Conservation (phyloP, 108 stramenopile genomes). For the Stephanodiscus triporus region DNA sequence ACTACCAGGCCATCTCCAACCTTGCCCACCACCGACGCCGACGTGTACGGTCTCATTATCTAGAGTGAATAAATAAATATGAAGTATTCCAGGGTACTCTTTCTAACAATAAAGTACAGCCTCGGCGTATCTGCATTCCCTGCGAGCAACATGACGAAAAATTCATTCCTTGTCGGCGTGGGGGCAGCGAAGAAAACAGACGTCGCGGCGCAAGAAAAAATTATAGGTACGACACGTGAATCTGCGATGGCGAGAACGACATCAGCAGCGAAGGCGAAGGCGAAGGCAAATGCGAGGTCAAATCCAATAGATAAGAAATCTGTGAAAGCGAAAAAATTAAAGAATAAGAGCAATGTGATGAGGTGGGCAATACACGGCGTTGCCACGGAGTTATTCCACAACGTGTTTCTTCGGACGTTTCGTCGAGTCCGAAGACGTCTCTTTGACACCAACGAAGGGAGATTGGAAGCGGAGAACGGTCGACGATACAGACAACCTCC, state of each 20-base stretch:
- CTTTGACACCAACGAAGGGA: not conserved
- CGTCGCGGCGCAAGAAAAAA: not conserved
- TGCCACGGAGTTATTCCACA: slow-evolving; percentile 33
- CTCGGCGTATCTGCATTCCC: slow-evolving; percentile 1
- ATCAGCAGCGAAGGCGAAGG: not conserved
- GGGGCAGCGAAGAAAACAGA: slow-evolving; percentile 13
- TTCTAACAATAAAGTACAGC: not conserved
- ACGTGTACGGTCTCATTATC: too few species aligned
- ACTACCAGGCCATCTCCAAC: too few species aligned
- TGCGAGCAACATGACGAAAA: not conserved
- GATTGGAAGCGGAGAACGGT: slow-evolving; percentile 8
- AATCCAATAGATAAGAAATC: too few species aligned
- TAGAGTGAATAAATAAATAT: too few species aligned
- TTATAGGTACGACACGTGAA: not conserved
- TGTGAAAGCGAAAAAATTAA: not conserved
- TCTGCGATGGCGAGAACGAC: slow-evolving; percentile 8
- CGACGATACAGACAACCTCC: slow-evolving; percentile 12
- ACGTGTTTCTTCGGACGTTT: slow-evolving; percentile 28
- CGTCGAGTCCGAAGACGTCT: slow-evolving; percentile 4
- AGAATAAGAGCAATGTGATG: slow-evolving; percentile 30
- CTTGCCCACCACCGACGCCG: too few species aligned
- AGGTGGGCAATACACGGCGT: slow-evolving; percentile 48
- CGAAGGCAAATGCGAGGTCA: not conserved
- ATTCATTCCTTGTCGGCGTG: not conserved
- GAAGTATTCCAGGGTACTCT: not conserved